These are phyloP conservation scores for Scutellaria baicalensis DNA, from an alignment of 257 asterid species.

Conservation along the genomic window DNA sequence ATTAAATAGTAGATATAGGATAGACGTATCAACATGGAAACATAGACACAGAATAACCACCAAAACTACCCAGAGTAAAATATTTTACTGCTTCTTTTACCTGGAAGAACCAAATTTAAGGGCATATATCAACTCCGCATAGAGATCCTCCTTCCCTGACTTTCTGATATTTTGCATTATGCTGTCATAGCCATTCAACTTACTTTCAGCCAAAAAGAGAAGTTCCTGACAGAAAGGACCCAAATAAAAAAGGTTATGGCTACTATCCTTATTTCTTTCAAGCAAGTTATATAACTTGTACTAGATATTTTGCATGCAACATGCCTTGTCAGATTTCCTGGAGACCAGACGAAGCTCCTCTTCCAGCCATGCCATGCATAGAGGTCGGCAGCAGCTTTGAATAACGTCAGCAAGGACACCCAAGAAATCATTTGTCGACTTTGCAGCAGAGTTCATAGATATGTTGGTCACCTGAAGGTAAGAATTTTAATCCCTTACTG, in stretches of 20 bases:
- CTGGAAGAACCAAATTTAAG: slow-evolving; percentile 72
- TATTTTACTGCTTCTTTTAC: slow-evolving; percentile 28
- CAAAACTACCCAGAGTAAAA: background rate
- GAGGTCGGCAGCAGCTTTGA: slow-evolving; percentile 59
- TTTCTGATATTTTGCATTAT: slow-evolving; percentile 60
- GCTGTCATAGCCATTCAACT: slow-evolving; percentile 52
- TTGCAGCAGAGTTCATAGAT: slow-evolving; percentile 31
- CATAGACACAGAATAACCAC: background rate
- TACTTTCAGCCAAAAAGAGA: slow-evolving; percentile 45
- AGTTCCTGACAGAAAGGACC: slow-evolving; percentile 40
- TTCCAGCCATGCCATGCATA: slow-evolving; percentile 86
- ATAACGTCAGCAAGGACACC: slow-evolving; percentile 40
- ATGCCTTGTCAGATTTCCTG: slow-evolving; percentile 54
- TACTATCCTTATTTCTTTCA: background rate
- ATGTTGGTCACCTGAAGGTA: slow-evolving; percentile 59
- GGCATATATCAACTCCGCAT: slow-evolving; percentile 65
- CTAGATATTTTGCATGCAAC: slow-evolving; percentile 11
- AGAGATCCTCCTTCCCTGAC: slow-evolving; percentile 83
- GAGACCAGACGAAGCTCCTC: slow-evolving; percentile 62
- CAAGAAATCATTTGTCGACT: slow-evolving; percentile 31
- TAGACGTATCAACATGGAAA: slow-evolving; percentile 1
- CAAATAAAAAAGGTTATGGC: background rate
- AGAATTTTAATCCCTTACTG: slow-evolving; percentile 2
- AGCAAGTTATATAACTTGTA: background rate
- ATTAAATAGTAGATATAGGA: background rate